These are phyloP conservation scores for Entrophospora sp. DNA, from an alignment of 192 early-diverging fungal species.

Conservation along the genomic window DNA sequence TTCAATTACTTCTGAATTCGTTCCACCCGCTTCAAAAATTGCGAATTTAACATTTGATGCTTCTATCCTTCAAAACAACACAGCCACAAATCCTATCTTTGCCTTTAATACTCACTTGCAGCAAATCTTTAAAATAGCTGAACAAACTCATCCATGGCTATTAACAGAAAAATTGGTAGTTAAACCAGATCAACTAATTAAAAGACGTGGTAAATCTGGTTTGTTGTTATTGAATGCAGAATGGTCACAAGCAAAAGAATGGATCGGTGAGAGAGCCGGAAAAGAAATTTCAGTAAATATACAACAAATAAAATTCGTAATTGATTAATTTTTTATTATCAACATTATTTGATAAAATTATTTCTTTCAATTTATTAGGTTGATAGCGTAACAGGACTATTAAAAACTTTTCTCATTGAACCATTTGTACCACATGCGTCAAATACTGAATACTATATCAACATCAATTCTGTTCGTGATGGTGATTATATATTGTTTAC, in stretches of 20 bases:
- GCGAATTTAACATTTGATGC: slow-evolving; percentile 73
- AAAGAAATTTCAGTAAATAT: slow-evolving; percentile 66
- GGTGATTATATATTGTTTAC: slow-evolving; percentile 97
- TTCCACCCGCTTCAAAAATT: slow-evolving; percentile 61
- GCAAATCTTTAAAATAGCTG: slow-evolving; percentile 47
- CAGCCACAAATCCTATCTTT: slow-evolving; percentile 33
- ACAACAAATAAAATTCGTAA: background rate
- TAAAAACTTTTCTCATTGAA: slow-evolving; percentile 95
- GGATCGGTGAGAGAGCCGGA: slow-evolving; percentile 87
- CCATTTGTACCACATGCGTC: slow-evolving; percentile 87
- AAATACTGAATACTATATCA: slow-evolving; percentile 93
- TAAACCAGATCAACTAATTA: slow-evolving; percentile 98
- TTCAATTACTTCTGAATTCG: slow-evolving; percentile 59
- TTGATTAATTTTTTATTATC: background rate
- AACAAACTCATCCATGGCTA: slow-evolving; percentile 81
- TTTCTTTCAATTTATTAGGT: slow-evolving; percentile 40
- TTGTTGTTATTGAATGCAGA: slow-evolving; percentile 85
- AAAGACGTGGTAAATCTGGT: slow-evolving; percentile 95
- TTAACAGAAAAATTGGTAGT: slow-evolving; percentile 76
- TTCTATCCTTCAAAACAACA: slow-evolving; percentile 37
- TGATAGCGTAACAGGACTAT: slow-evolving; percentile 70
- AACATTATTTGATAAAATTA: background rate
- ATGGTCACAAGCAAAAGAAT: slow-evolving; percentile 79
- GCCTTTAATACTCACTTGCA: slow-evolving; percentile 57
- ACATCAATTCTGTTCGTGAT: slow-evolving; percentile 91